Evolutionary conservation across 169 alveolate genomes (phyloP).

Genomic region (Plasmodium gallinaceum): DNA sequence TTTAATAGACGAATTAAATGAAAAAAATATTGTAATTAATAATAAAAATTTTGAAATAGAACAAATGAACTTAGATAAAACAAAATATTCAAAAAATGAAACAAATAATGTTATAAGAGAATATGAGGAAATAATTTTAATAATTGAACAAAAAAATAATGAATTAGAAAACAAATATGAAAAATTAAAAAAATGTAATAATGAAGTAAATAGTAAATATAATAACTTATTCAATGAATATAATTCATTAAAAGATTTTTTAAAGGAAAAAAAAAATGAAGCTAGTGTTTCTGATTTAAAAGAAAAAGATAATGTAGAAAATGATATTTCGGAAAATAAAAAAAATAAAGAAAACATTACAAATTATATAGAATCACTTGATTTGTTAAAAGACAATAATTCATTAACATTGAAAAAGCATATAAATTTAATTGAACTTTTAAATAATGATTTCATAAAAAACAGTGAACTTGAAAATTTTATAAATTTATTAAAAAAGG

Average conservation of each 20-base stretch:
- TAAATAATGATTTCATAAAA: conserved; percentile 36
- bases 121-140: conserved; percentile 52
- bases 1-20: conserved; percentile 14
- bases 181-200: conserved; percentile 25
- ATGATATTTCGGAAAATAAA: neutral
- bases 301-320: neutral
- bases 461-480: conserved; percentile 22
- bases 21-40: conserved; percentile 7
- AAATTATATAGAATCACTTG: neutral
- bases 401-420: conserved; percentile 14
- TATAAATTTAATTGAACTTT: conserved; percentile 31
- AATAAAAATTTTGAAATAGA: neutral
- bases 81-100: neutral
- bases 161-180: conserved; percentile 63
- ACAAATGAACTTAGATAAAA: neutral
- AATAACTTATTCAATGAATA: conserved; percentile 25
- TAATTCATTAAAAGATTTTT: conserved; percentile 26
- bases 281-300: neutral
- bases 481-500: conserved; percentile 33
- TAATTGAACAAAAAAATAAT: conserved; percentile 47
- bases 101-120: conserved; percentile 10
- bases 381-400: conserved; percentile 3
- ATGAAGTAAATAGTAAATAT: conserved; percentile 37
- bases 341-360: neutral
- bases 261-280: conserved; percentile 50